Conservation (phyloP, 495 filamentous ascomycete genomes). For the Staphylotrichum tortipilum region DNA sequence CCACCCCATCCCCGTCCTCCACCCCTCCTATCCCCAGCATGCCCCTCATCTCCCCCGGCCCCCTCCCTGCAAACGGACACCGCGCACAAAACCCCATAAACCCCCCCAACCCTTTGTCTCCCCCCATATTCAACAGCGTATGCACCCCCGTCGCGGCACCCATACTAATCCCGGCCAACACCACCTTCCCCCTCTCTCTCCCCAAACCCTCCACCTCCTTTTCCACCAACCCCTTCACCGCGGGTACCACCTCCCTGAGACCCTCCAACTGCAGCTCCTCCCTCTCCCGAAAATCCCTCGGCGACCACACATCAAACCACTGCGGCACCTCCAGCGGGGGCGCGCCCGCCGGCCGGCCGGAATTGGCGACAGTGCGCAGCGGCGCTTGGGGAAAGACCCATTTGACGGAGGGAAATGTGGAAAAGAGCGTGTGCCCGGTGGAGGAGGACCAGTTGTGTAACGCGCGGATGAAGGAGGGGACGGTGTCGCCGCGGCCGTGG, state of each 20-base stretch:
- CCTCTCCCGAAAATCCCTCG: constrained; percentile 19
- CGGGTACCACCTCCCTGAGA: constrained; percentile 19
- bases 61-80: constrained; percentile 40
- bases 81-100: constrained; percentile 51
- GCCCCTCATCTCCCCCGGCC: constrained; percentile 19
- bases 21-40: constrained; percentile 15
- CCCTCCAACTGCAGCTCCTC: constrained; percentile 27
- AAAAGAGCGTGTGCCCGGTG: constrained; percentile 19
- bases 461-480: constrained; percentile 42
- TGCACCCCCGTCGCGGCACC: constrained; percentile 39
- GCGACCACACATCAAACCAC: constrained; percentile 38
- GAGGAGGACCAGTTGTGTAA: constrained; percentile 31
- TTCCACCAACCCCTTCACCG: constrained; percentile 14
- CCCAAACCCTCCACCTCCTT: constrained; percentile 23
- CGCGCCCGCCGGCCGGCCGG: constrained; percentile 25
- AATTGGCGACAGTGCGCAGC: constrained; percentile 31
- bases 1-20: constrained; percentile 10
- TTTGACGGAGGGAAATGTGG: constrained; percentile 28
- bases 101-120: constrained; percentile 24
- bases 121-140: constrained; percentile 28
- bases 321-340: constrained; percentile 19
- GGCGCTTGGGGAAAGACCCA: constrained; percentile 46
- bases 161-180: constrained; percentile 31
- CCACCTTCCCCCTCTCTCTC: constrained; percentile 24
- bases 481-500: constrained; percentile 51